phyloP scores from a whole-genome alignment of 2,329 filamentous ascomycete species.

The Helicocarpus griseus region DNA sequence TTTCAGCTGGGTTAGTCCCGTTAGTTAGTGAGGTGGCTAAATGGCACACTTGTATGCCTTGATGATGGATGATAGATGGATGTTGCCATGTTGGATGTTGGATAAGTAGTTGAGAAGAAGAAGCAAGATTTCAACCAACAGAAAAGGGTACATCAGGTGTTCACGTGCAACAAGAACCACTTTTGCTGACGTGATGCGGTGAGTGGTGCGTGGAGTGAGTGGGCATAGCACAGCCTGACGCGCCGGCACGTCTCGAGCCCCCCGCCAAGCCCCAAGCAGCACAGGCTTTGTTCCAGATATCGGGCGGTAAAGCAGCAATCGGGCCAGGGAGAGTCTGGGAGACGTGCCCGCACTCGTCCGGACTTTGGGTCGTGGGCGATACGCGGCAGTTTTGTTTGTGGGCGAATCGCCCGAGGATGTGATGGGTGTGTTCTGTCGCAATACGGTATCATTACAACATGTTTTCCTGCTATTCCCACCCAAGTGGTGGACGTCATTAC shows the following conservation, averaged over 20 bases:
- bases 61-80: too few species aligned
- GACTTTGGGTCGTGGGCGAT: too few species aligned
- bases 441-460: neutral
- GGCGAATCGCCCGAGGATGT: neutral
- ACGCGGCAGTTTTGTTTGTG: neutral
- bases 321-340: neutral
- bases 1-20: neutral
- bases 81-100: neutral
- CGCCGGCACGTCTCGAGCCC: neutral
- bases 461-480: neutral
- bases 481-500: neutral
- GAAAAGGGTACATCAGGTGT: neutral
- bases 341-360: neutral
- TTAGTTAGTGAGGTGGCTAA: too few species aligned
- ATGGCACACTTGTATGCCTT: too few species aligned
- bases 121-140: neutral
- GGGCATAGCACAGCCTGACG: neutral
- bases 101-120: too few species aligned
- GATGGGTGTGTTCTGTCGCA: neutral
- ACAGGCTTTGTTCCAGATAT: neutral
- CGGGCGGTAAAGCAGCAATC: neutral
- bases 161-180: neutral
- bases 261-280: neutral
- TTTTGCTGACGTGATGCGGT: neutral
- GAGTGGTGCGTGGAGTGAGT: conserved; percentile 2